Evolutionary conservation across 2,329 filamentous ascomycete genomes (phyloP), one percentile per base, ranked within the genome.

Genomic region (Hirsutella minnesotensis): DNA sequence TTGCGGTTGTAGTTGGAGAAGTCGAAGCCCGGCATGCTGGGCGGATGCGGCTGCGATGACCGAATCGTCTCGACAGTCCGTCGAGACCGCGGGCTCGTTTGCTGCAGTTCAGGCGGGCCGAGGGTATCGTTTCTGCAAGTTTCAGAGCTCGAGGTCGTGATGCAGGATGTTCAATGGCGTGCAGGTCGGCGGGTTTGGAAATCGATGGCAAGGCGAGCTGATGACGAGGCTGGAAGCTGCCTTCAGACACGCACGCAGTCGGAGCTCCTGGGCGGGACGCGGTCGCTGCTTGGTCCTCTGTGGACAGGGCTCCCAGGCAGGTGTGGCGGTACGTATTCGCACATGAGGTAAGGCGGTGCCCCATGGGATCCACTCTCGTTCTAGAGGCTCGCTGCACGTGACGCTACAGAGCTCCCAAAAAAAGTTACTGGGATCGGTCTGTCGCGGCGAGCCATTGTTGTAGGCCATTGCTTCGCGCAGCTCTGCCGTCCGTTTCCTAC

Each of bases 1-100:
- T 98, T 98, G 73, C 92, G 87, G 78, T 95, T 95, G 79, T 96
- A 92, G 77, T 98, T 98, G 66, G 88, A 94, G 77, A 98, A 98
- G 72, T 96, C 89, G 77, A 95, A 95, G 70, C 89, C 89, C 57
- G 86, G 82, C 92, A 98, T 98, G 57, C 60, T 81, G 33, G 33
- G 33, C n/a, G 33, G 18, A 9, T 16, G 33, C 33, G 16, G 33
- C 15, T 33, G 31, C 33, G 13, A 18, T 16, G 15, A 9, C 33
- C 15, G 15, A n/a, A 18, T 35, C 33, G 9, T 35, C n/a, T 18
- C 15, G 33, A 5, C 18, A 3, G n/a, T 16, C 12, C 15, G 33
- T 35, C 5, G 8, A 15, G 33, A 18, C 3, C 8, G 15, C 33
- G 13, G 16, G 5, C 16, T 34, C 15, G 15, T 7, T 33, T 33